phyloP scores from a whole-genome alignment of 148 eudicot genomes.

The Fagopyrum homotropicum region DNA sequence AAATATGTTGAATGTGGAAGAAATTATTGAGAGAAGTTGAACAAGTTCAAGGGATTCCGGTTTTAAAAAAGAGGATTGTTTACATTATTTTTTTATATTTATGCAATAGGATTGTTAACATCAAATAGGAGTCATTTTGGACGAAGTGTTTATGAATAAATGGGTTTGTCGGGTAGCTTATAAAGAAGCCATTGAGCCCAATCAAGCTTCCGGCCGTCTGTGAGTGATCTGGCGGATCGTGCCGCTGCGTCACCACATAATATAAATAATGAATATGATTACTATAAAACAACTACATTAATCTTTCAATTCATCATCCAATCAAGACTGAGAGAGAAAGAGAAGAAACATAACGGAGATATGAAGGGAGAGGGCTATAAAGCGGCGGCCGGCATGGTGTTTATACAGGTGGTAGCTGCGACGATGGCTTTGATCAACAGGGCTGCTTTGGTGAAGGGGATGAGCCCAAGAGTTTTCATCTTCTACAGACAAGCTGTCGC shows the following conservation, averaged over 20 bases:
- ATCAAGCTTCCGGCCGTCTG: background rate
- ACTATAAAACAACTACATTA: too few species aligned
- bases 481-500: constrained; percentile 63
- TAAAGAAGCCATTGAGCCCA: background rate
- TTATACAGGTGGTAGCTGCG: constrained; percentile 39
- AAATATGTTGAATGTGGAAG: too few species aligned
- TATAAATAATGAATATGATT: too few species aligned
- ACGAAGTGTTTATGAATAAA: too few species aligned
- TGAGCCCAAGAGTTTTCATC: constrained; percentile 67
- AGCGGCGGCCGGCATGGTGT: constrained; percentile 49
- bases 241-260: background rate
- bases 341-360: too few species aligned
- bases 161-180: constrained; percentile 3
- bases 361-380: constrained; percentile 15
- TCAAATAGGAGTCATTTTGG: too few species aligned
- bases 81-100: too few species aligned
- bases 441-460: constrained; percentile 56
- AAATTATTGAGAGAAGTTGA: too few species aligned
- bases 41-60: too few species aligned
- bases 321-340: background rate
- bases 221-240: background rate
- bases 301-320: too few species aligned
- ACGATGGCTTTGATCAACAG: constrained; percentile 37
- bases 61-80: too few species aligned
- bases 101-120: too few species aligned